Evolutionary conservation across 768 basidiomycete genomes (phyloP).

Genomic region (Gloeophyllum trabeum): DNA sequence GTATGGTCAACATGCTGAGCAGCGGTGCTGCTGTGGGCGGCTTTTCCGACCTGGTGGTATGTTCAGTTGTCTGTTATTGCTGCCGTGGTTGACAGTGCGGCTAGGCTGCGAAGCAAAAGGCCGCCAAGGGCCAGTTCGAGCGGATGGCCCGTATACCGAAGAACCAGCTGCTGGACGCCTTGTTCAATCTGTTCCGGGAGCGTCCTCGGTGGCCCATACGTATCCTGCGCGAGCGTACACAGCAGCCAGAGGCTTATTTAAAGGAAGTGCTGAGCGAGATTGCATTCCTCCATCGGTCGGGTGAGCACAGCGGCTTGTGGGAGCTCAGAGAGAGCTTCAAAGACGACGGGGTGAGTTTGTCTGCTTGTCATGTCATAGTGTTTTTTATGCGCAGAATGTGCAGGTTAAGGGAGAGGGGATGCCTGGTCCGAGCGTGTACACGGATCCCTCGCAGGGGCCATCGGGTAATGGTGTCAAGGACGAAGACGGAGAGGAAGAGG

Average conservation of each 20-base stretch:
- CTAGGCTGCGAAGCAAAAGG: constrained; percentile 60
- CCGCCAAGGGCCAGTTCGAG: constrained; percentile 63
- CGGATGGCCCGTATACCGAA: constrained; percentile 88
- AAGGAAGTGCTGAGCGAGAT: constrained; percentile 76
- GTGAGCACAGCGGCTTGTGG: constrained; percentile 74
- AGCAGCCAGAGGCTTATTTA: constrained; percentile 81
- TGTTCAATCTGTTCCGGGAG: constrained; percentile 72
- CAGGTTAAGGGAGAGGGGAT: constrained; percentile 23
- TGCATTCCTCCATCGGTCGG: constrained; percentile 65
- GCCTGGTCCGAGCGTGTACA: constrained; percentile 14
- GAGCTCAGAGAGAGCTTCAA: constrained; percentile 69
- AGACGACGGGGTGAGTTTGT: constrained; percentile 45
- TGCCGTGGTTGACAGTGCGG: no score
- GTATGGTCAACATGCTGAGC: constrained; percentile 68
- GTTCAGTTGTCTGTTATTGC: constrained; percentile 17
- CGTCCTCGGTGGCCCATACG: constrained; percentile 77
- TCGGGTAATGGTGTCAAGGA: constrained; percentile 30
- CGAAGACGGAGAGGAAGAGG: constrained; percentile 42
- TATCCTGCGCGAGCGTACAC: constrained; percentile 62
- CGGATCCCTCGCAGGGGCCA: constrained; percentile 6
- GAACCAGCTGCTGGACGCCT: constrained; percentile 76
- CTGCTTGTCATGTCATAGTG: background rate
- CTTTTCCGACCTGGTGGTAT: constrained; percentile 58
- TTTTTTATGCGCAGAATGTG: constrained; percentile 4
- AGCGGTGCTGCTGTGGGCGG: constrained; percentile 56